Percentiles rank a stretch among this genome's conserved stretches.
These are phyloP conservation scores for Lactifluus rugatus DNA, from an alignment of 768 basidiomycete genomes.

Conservation along the genomic window DNA sequence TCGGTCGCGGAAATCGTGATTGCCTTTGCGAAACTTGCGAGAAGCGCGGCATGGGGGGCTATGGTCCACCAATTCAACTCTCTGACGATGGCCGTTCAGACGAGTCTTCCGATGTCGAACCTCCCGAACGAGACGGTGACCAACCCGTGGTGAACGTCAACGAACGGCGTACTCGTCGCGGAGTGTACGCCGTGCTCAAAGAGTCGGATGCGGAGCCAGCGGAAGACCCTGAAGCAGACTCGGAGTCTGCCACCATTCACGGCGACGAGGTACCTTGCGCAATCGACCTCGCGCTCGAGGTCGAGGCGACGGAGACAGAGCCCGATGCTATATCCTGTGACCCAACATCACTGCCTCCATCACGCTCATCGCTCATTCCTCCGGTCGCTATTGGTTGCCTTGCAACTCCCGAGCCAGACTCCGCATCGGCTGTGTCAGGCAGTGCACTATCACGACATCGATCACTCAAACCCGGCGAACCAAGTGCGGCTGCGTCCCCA, in stretches of 20 bases:
- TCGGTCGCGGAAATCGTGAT: slow-evolving; percentile 58
- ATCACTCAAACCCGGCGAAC: slow-evolving; percentile 8
- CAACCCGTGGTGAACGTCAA: slow-evolving; percentile 49
- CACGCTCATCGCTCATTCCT: slow-evolving; percentile 12
- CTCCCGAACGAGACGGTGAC: slow-evolving; percentile 24
- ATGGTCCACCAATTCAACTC: slow-evolving; percentile 44
- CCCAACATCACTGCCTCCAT: slow-evolving; percentile 5
- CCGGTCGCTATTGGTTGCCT: slow-evolving; percentile 2
- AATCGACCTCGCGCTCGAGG: slow-evolving; percentile 11
- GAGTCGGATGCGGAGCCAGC: slow-evolving; percentile 53
- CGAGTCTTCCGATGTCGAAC: slow-evolving; percentile 22
- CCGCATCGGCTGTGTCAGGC: not conserved
- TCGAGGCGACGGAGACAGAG: slow-evolving; percentile 13
- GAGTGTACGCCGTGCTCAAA: slow-evolving; percentile 66
- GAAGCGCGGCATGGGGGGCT: slow-evolving; percentile 63
- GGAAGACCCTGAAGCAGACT: slow-evolving; percentile 37
- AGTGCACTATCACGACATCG: slow-evolving; percentile 7
- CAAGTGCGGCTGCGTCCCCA: slow-evolving; percentile 21
- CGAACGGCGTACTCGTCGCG: slow-evolving; percentile 70
- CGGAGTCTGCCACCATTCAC: slow-evolving; percentile 8
- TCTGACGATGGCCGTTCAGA: slow-evolving; percentile 46
- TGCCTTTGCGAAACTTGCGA: slow-evolving; percentile 87
- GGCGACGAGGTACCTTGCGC: not conserved
- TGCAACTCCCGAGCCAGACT: slow-evolving; percentile 12
- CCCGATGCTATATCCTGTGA: slow-evolving; percentile 1